Evolutionary conservation across 768 basidiomycete species (phyloP).

Genomic region (Tubosaeta sp.): DNA sequence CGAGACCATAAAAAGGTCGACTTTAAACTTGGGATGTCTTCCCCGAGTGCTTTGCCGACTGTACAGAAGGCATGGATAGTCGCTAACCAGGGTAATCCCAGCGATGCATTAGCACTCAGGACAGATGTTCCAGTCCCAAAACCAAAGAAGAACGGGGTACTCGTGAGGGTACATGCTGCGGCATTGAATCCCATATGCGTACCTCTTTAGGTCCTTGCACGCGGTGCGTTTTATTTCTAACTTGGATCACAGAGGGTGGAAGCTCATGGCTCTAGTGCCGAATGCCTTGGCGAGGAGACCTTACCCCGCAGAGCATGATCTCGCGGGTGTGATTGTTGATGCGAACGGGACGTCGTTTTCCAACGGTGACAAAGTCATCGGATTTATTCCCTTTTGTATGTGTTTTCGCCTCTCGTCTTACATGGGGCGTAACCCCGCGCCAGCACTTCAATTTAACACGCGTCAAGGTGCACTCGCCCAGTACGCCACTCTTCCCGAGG

Average conservation of each 20-base stretch:
- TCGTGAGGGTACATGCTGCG: constrained; percentile 48
- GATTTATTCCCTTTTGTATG: constrained; percentile 42
- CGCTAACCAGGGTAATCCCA: constrained; percentile 27
- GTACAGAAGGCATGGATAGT: constrained; percentile 31
- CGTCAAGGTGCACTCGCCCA: constrained; percentile 56
- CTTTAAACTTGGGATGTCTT: no score
- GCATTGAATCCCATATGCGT: constrained; percentile 68
- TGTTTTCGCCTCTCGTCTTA: neutral
- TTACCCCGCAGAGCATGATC: constrained; percentile 54
- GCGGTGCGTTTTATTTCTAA: no score
- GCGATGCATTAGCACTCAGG: constrained; percentile 26
- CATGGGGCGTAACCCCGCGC: neutral
- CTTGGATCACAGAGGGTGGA: constrained; percentile 56
- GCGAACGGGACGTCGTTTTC: constrained; percentile 49
- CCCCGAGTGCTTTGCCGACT: constrained; percentile 8
- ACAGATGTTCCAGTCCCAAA: constrained; percentile 30
- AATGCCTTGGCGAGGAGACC: constrained; percentile 46
- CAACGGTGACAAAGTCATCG: constrained; percentile 63
- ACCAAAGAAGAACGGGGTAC: constrained; percentile 39
- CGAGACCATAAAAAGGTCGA: no score
- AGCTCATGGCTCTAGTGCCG: constrained; percentile 48
- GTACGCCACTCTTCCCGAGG: constrained; percentile 51
- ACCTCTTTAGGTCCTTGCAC: no score
- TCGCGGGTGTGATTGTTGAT: constrained; percentile 59
- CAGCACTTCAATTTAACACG: constrained; percentile 32